Percentiles rank a stretch among this genome's conserved stretches.
Evolutionary conservation across 2,329 filamentous ascomycete species (phyloP).

Genomic region (Laburnicola sp.): DNA sequence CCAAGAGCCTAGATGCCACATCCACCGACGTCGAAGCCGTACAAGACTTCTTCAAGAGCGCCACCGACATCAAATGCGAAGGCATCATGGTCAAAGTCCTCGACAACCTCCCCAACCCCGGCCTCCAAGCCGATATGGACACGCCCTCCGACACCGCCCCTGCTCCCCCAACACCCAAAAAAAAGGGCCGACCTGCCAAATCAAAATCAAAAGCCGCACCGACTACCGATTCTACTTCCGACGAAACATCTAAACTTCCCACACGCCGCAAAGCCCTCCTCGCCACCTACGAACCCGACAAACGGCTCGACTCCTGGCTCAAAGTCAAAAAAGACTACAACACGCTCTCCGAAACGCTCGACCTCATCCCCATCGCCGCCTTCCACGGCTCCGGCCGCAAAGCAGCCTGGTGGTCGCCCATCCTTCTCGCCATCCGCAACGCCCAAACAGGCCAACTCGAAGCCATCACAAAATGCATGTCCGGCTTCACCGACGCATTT

Average conservation of each 20-base stretch:
- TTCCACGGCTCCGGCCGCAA: conserved; percentile 96
- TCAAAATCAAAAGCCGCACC: conserved; percentile 33
- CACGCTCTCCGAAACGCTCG: conserved; percentile 84
- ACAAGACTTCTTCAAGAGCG: conserved; percentile 86
- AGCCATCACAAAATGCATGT: conserved; percentile 96
- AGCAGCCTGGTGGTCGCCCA: conserved; percentile 94
- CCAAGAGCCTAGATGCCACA: conserved; percentile 81
- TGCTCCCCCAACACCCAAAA: conserved; percentile 42
- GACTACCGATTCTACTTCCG: conserved; percentile 51
- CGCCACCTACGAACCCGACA: conserved; percentile 94
- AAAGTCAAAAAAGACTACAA: conserved; percentile 99
- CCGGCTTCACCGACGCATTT: conserved; percentile 91
- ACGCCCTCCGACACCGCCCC: conserved; percentile 20
- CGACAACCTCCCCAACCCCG: conserved; percentile 70
- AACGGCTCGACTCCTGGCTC: conserved; percentile 95
- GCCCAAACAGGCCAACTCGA: conserved; percentile 81
- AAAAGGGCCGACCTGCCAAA: conserved; percentile 32
- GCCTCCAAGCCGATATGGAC: conserved; percentile 49
- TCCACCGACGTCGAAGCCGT: conserved; percentile 83
- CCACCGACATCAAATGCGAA: conserved; percentile 85
- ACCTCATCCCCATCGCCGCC: conserved; percentile 84
- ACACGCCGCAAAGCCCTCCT: conserved; percentile 80
- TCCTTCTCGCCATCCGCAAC: conserved; percentile 88
- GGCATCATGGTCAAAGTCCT: conserved; percentile 99
- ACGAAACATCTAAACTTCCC: conserved; percentile 33